A percentile compares a stretch with the other conserved stretches of the same genome.
phyloP scores from a whole-genome alignment of 2,329 filamentous ascomycete species.

The Diaporthe sp. region DNA sequence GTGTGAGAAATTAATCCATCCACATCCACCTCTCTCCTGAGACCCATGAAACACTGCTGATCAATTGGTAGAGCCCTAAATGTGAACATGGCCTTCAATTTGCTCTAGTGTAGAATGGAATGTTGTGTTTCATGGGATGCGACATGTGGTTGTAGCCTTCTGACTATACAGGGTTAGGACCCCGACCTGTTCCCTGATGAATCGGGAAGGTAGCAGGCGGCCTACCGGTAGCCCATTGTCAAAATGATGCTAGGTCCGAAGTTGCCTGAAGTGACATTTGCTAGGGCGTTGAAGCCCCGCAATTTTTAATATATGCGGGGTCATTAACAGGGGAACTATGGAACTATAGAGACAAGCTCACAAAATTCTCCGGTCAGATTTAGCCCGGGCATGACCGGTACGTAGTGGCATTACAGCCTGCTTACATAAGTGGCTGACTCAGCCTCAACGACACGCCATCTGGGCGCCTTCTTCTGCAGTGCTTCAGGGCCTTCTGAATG shows the following conservation, averaged over 20 bases:
- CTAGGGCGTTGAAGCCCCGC: background rate
- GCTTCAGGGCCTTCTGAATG: too few relatives aligned
- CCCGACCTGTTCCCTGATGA: background rate
- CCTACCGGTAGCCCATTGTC: background rate
- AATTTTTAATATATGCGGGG: background rate
- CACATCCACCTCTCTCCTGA: too few relatives aligned
- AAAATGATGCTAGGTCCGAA: background rate
- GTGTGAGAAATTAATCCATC: background rate
- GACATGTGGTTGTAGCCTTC: background rate
- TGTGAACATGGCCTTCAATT: background rate
- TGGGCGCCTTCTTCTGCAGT: too few relatives aligned
- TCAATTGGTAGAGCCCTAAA: too few relatives aligned
- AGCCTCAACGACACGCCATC: too few relatives aligned
- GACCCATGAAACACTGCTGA: too few relatives aligned
- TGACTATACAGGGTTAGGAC: too few relatives aligned
- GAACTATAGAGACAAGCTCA: background rate
- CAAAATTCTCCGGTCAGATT: conserved; percentile 15
- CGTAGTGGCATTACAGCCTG: too few relatives aligned
- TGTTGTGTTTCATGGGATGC: background rate
- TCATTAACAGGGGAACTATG: background rate
- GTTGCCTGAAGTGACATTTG: background rate
- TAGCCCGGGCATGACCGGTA: too few relatives aligned
- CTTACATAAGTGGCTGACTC: too few relatives aligned
- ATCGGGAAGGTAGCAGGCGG: background rate
- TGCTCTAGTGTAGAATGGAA: background rate